Conservation (phyloP, 345 rosid species). For the Noccaea caerulescens region DNA sequence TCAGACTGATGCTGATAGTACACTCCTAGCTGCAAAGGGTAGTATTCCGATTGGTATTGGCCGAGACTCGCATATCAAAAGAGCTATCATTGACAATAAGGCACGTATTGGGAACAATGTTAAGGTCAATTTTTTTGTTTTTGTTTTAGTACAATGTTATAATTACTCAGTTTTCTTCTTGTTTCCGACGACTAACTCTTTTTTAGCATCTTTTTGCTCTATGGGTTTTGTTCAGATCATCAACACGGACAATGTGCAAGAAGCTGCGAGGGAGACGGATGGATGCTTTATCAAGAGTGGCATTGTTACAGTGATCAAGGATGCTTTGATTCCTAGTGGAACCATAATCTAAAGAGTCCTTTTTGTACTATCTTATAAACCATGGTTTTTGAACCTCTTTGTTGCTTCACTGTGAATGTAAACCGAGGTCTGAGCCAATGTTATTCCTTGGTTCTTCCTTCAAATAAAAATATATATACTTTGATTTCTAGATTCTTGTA, state of each 20-base stretch:
- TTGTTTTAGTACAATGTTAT: not conserved
- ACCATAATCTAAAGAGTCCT: constrained; percentile 55
- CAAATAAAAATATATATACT: no score
- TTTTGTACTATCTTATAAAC: not conserved
- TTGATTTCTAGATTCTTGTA: no score
- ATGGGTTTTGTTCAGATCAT: constrained; percentile 57
- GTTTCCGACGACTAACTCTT: not conserved
- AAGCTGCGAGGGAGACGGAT: constrained; percentile 94
- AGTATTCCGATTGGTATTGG: constrained; percentile 93
- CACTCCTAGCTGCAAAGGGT: constrained; percentile 82
- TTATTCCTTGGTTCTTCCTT: not conserved
- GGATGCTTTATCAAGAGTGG: constrained; percentile 98
- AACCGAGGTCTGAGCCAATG: constrained; percentile 17
- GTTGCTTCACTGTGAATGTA: constrained; percentile 29
- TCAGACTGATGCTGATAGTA: constrained; percentile 91
- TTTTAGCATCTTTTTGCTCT: not conserved
- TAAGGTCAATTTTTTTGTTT: constrained; percentile 53
- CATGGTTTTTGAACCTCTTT: constrained; percentile 14
- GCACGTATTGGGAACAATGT: constrained; percentile 90
- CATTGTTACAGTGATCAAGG: constrained; percentile 91
- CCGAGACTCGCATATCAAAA: constrained; percentile 80
- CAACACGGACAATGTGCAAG: constrained; percentile 85
- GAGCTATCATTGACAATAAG: constrained; percentile 94
- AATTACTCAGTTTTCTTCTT: not conserved
- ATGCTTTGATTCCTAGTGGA: constrained; percentile 93